Conservation (phyloP, 2,329 filamentous ascomycete species). For the Xylariaceae sp. region DNA sequence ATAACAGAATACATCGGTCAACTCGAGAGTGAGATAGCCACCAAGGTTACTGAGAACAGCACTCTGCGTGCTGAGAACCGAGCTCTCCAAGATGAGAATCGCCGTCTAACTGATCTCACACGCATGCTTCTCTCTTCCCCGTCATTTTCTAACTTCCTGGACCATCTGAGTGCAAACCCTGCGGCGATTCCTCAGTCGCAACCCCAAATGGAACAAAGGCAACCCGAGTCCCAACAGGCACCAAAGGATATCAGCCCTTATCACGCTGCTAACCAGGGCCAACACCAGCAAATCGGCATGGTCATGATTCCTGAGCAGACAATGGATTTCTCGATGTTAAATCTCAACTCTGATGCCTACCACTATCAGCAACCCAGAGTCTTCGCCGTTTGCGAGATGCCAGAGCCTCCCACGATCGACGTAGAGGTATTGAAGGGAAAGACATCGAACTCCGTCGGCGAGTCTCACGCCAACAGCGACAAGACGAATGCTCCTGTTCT, state of each 20-base stretch:
- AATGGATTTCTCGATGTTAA: slow-evolving; percentile 71
- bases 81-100: slow-evolving; percentile 79
- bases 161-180: slow-evolving; percentile 62
- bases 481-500: slow-evolving; percentile 55
- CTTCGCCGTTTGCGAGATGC: slow-evolving; percentile 69
- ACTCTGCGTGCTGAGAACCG: slow-evolving; percentile 78
- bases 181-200: slow-evolving; percentile 37
- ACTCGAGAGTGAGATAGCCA: slow-evolving; percentile 83
- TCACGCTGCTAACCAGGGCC: slow-evolving; percentile 45
- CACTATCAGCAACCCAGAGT: slow-evolving; percentile 67
- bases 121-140: slow-evolving; percentile 76
- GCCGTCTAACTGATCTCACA: slow-evolving; percentile 71
- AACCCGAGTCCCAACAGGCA: slow-evolving; percentile 45
- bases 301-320: slow-evolving; percentile 77
- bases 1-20: slow-evolving; percentile 90
- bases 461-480: slow-evolving; percentile 44
- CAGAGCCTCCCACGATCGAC: slow-evolving; percentile 61
- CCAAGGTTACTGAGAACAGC: slow-evolving; percentile 77
- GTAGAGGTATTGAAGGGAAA: slow-evolving; percentile 67
- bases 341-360: slow-evolving; percentile 50
- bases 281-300: slow-evolving; percentile 70
- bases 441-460: slow-evolving; percentile 51
- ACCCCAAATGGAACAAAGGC: slow-evolving; percentile 38
- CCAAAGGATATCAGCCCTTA: slow-evolving; percentile 67
- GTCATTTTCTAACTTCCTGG: slow-evolving; percentile 78